Percentiles rank a stretch among this genome's conserved stretches.
These are phyloP conservation scores for Sugiyamaella xylanicola DNA, from an alignment of 1,139 yeast species.

Conservation along the genomic window DNA sequence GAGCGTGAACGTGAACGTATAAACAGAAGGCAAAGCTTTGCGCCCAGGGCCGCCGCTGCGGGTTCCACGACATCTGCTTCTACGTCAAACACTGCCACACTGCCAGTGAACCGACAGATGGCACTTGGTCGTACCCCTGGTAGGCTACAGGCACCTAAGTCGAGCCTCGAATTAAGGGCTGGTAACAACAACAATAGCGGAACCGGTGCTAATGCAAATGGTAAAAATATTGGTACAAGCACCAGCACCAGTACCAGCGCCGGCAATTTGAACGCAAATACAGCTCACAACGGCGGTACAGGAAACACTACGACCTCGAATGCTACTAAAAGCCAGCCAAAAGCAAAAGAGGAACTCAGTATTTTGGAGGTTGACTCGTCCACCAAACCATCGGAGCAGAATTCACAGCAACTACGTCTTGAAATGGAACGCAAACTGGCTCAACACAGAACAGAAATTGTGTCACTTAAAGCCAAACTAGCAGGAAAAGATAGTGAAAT, in stretches of 20 bases:
- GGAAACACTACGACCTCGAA: neutral
- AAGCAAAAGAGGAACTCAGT: conserved; percentile 11
- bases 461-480: conserved; percentile 33
- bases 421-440: conserved; percentile 14
- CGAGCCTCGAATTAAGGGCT: neutral
- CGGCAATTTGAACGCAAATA: neutral
- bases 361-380: conserved; percentile 4
- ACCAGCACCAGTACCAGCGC: neutral
- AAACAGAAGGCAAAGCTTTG: conserved; percentile 14
- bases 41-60: neutral
- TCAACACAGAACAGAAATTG: conserved; percentile 28
- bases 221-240: neutral
- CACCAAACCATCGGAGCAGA: neutral
- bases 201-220: neutral
- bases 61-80: neutral
- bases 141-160: conserved; percentile 7
- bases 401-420: conserved; percentile 5
- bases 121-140: conserved; percentile 12
- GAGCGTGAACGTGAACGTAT: neutral
- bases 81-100: neutral
- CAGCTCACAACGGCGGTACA: neutral
- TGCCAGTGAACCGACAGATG: conserved; percentile 7
- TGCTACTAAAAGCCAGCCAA: neutral
- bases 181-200: neutral
- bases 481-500: conserved; percentile 37